phyloP scores from a whole-genome alignment of 2,329 filamentous ascomycete species.

The Knufia petricola region DNA sequence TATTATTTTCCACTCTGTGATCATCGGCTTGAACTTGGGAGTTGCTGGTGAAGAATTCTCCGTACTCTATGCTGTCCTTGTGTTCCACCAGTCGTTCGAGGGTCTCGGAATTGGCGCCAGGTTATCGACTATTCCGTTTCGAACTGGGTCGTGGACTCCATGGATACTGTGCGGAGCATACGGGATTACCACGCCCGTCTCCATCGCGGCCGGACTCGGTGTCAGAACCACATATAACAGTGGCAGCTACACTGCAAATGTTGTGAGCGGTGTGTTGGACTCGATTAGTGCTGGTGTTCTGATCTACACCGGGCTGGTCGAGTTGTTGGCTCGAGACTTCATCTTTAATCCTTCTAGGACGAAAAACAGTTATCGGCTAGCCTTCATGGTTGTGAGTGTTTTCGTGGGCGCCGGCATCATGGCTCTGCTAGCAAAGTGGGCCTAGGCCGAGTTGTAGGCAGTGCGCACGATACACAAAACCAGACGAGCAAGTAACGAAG shows the following conservation, averaged over 20 bases:
- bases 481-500: no score
- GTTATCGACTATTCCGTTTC: conserved; percentile 55
- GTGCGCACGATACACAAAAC: no score
- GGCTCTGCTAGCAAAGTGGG: conserved; percentile 64
- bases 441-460: no score
- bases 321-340: conserved; percentile 71
- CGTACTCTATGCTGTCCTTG: conserved; percentile 67
- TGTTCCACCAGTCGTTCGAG: conserved; percentile 81
- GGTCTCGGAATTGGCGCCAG: conserved; percentile 75
- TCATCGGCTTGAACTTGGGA: conserved; percentile 76
- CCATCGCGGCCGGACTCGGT: conserved; percentile 67
- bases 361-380: conserved; percentile 51
- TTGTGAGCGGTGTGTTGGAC: conserved; percentile 76
- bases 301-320: conserved; percentile 67
- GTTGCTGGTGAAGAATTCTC: conserved; percentile 70
- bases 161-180: conserved; percentile 56
- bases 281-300: conserved; percentile 68
- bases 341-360: conserved; percentile 65
- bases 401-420: conserved; percentile 57
- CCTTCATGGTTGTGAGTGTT: conserved; percentile 58
- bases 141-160: conserved; percentile 62
- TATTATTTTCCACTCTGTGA: conserved; percentile 73
- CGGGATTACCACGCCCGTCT: conserved; percentile 55
- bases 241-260: conserved; percentile 58
- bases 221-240: conserved; percentile 68